phyloP scores from a whole-genome alignment of 305 asterid genomes.

The Fraxinus platypoda region DNA sequence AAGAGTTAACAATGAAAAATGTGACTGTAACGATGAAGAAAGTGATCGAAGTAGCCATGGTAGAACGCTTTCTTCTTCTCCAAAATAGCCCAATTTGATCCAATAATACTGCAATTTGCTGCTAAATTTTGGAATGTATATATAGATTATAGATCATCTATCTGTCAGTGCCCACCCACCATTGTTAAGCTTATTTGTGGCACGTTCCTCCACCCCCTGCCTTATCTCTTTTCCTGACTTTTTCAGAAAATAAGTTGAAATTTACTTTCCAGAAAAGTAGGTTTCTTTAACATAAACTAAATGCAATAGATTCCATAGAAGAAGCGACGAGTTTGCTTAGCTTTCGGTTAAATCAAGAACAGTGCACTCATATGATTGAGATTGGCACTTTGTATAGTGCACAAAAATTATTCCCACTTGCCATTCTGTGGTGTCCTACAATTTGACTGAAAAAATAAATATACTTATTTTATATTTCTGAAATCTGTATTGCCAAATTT shows the following conservation, averaged over 20 bases:
- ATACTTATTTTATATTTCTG: neutral
- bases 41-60: conserved; percentile 32
- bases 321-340: neutral
- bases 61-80: neutral
- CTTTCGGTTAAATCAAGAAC: neutral
- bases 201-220: neutral
- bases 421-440: neutral
- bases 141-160: neutral
- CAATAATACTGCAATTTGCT: neutral
- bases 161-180: conserved; percentile 11
- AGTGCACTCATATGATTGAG: neutral
- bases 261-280: neutral
- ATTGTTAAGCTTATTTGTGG: conserved; percentile 23
- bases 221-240: neutral
- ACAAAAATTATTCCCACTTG: neutral
- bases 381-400: neutral
- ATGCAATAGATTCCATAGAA: neutral
- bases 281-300: neutral
- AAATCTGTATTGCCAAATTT: neutral
- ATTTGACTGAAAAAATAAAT: neutral
- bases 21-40: conserved; percentile 25
- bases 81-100: neutral
- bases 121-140: neutral
- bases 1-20: conserved; percentile 10
- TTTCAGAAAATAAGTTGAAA: neutral